Conservation (phyloP, 2,329 filamentous ascomycete species). For the Lomentospora prolificans region DNA sequence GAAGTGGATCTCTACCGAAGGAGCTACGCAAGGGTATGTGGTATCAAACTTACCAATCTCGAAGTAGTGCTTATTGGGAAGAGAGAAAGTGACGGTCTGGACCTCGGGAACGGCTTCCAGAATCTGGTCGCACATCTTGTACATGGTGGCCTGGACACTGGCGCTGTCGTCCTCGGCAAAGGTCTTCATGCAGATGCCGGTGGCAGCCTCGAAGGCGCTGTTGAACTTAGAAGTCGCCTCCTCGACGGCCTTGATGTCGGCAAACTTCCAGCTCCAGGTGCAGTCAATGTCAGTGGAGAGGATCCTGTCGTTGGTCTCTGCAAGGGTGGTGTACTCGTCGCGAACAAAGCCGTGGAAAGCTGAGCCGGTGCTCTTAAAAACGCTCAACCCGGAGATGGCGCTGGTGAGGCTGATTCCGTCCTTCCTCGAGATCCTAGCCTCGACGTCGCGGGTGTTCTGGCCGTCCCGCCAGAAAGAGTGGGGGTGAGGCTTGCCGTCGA, state of each 20-base stretch:
- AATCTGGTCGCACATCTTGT: constrained; percentile 92
- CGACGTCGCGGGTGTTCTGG: constrained; percentile 74
- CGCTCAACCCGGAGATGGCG: constrained; percentile 69
- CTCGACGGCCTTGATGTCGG: constrained; percentile 56
- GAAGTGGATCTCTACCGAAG: neutral
- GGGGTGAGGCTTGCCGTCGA: constrained; percentile 84
- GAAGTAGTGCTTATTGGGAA: constrained; percentile 99
- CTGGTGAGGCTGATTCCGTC: constrained; percentile 68
- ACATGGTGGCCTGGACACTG: constrained; percentile 96
- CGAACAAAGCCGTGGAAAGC: constrained; percentile 91
- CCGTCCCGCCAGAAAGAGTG: constrained; percentile 92
- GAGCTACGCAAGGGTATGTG: neutral
- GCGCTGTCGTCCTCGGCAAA: constrained; percentile 88
- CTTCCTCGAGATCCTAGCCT: constrained; percentile 57
- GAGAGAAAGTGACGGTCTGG: constrained; percentile 64
- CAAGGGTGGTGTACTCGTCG: constrained; percentile 86
- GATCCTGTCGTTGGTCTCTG: constrained; percentile 90
- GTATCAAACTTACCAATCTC: constrained; percentile 62
- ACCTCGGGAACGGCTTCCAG: constrained; percentile 64
- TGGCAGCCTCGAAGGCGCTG: constrained; percentile 65
- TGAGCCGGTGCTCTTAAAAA: constrained; percentile 93
- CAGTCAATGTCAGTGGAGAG: constrained; percentile 87
- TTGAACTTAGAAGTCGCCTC: constrained; percentile 60
- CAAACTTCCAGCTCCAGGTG: constrained; percentile 75
- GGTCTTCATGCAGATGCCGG: constrained; percentile 76